Evolutionary conservation across 139 green algal genomes (phyloP), one percentile per base, ranked within the genome.

Genomic region (Chlorella sp.): DNA sequence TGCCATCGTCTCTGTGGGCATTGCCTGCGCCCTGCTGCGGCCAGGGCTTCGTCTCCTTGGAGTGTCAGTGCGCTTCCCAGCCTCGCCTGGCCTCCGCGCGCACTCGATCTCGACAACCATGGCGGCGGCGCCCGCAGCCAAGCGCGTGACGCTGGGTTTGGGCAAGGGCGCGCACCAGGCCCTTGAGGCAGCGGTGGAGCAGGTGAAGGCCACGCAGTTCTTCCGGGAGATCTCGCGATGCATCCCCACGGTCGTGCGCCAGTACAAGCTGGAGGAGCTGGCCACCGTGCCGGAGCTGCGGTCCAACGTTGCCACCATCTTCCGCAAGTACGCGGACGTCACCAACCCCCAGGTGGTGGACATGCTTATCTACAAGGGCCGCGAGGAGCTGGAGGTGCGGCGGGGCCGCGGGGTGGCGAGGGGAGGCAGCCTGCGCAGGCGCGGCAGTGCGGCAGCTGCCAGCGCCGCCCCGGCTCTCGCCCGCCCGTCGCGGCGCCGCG

Each of bases 351-450:
- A 93, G 87, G 90, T 90, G 0, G 63, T 94, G 33, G 90, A 96
- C 67, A 60, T 95, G 36, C 77, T 96, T 7, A 89, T 96, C 41
- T 96, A 94, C 84, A 96, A 96, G 75, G 92, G 90, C 8, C 77
- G 91, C 4, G 91, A 95, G 68, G 92, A 96, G 78, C 77, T 96
- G n/a, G 92, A 96, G 88, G 90, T 94, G 27, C 43, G 82, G 6
- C 6, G 14, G 14, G 8, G 31, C 31, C 48, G 21, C 17, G 48
- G 48, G 21, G 48, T n/a, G n/a, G n/a, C n/a, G n/a, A n/a, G n/a
- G n/a, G n/a, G n/a, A n/a, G n/a, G n/a, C n/a, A n/a, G n/a, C n/a
- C n/a, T n/a, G n/a, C n/a, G n/a, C n/a, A n/a, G n/a, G n/a, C n/a
- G n/a, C n/a, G n/a, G n/a, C n/a, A n/a, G n/a, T n/a, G n/a, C n/a